Base-by-base conservation (phyloP, 768 basidiomycete genomes). In the Mycena amicta region DNA sequence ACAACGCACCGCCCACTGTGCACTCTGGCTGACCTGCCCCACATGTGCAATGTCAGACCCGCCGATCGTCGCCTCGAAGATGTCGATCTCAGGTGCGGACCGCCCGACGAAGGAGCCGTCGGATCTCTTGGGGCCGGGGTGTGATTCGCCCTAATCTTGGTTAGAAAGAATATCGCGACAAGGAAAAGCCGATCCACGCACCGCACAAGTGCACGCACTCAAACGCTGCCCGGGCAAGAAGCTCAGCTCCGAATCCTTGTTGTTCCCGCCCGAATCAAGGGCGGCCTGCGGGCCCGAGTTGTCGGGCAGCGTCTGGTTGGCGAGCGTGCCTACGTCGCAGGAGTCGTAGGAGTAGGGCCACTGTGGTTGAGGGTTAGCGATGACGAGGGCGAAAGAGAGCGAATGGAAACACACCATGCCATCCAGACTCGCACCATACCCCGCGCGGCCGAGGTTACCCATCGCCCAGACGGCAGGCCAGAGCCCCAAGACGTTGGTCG, bases 81-180 rank as follows among this genome's bases (percentile, higher is more conserved):
- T 78, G 77, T 96, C 94, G 40, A 96, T 94, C 72, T 96, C 94
- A 1, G 93, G 93, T 3, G 93, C 90, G 27, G 88, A 70, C 49
- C 94, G 84, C 12, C 93, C 94, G 22, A 89, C 84, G 66, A 84
- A 95, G 2, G 87, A 80, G 29, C 93, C 93, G 63, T 96, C 90
- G 0, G 74, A 58, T 57, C 88, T 86, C 50, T 84, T 72, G 23
- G 95, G 95, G 8, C 95, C 95, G 3, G 95, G 95, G 72, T 97
- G 95, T 8, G 86, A 78, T 72, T 95, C 90, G 25, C 87, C 86
- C 59, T 59, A n/a, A n/a, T n/a, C n/a, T n/a, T n/a, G n/a, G n/a
- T n/a, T n/a, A n/a, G n/a, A n/a, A n/a, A n/a, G n/a, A n/a, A n/a
- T n/a, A n/a, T n/a, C n/a, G n/a, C n/a, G n/a, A n/a, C n/a, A n/a